A percentile compares a stretch with the other conserved stretches of the same genome.
phyloP scores from a whole-genome alignment of 2,329 filamentous ascomycete genomes.

The Fonsecaea erecta region DNA sequence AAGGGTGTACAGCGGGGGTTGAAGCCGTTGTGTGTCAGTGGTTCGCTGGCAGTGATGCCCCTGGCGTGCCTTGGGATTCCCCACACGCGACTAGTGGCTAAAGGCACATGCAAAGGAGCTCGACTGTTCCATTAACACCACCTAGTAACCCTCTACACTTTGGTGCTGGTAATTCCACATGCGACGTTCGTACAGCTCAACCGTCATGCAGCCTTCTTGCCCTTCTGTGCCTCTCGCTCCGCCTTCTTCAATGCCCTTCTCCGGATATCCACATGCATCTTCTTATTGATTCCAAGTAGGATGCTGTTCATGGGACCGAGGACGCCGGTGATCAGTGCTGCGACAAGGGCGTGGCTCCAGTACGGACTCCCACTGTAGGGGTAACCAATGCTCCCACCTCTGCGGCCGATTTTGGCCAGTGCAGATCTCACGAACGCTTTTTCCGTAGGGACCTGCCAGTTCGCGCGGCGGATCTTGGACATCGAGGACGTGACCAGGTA shows the following conservation, averaged over 20 bases:
- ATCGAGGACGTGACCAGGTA: constrained; percentile 96
- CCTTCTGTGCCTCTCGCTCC: constrained; percentile 50
- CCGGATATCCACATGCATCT: constrained; percentile 82
- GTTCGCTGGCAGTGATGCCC: no score
- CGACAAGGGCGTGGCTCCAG: constrained; percentile 89
- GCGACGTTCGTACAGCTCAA: not conserved
- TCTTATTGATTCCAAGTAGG: constrained; percentile 65
- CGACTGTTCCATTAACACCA: not conserved
- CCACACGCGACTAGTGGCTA: not conserved
- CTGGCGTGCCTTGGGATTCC: not conserved
- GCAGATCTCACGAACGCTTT: constrained; percentile 79
- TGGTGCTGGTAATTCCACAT: not conserved
- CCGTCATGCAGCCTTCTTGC: constrained; percentile 27
- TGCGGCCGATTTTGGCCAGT: constrained; percentile 77
- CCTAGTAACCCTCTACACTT: not conserved
- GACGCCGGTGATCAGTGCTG: constrained; percentile 71
- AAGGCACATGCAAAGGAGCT: not conserved
- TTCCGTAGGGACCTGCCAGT: constrained; percentile 76
- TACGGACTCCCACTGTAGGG: constrained; percentile 87
- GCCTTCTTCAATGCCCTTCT: constrained; percentile 81
- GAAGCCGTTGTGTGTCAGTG: not conserved
- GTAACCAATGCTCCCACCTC: constrained; percentile 76
- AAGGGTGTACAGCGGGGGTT: not conserved
- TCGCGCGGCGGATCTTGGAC: constrained; percentile 89
- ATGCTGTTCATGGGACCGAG: constrained; percentile 62